A percentile compares a stretch with the other conserved stretches of the same genome.
Conservation (phyloP, 345 rosid genomes). For the Camelina laxa region DNA sequence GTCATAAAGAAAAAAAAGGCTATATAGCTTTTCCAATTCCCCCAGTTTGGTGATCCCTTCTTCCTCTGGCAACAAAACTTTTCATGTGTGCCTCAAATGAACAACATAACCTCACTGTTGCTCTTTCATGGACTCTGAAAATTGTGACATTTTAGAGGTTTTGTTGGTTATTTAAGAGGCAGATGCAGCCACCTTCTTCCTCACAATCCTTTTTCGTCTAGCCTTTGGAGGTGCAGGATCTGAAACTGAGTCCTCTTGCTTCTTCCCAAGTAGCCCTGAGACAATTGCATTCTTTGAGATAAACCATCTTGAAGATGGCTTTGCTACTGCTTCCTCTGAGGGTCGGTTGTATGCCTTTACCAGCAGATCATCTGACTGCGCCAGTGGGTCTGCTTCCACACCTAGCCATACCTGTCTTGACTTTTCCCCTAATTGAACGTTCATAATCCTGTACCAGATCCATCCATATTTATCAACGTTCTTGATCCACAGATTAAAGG, state of each 20-base stretch:
- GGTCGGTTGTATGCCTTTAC: conserved; percentile 74
- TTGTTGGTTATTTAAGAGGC: conserved; percentile 37
- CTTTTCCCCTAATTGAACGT: conserved; percentile 69
- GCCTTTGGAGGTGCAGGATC: conserved; percentile 65
- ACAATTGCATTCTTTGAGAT: conserved; percentile 78
- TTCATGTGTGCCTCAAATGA: conserved; percentile 32
- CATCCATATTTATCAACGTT: conserved; percentile 29
- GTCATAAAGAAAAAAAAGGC: conserved; percentile 7
- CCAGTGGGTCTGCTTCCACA: conserved; percentile 82
- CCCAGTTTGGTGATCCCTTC: conserved; percentile 24
- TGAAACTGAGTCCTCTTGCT: conserved; percentile 56
- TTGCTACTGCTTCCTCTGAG: conserved; percentile 44
- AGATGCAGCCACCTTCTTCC: conserved; percentile 70
- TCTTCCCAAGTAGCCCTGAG: conserved; percentile 82
- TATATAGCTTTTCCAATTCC: conserved; percentile 8
- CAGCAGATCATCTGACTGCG: conserved; percentile 68
- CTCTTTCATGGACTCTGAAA: conserved; percentile 30
- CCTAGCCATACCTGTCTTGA: conserved; percentile 89
- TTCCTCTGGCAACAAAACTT: conserved; percentile 44
- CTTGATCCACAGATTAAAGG: conserved; percentile 21
- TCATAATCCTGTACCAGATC: conserved; percentile 64
- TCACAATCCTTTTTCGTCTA: conserved; percentile 76
- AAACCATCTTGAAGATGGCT: conserved; percentile 74
- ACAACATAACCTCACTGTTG: conserved; percentile 38
- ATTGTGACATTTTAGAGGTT: conserved; percentile 9